Percentiles rank a stretch among this genome's conserved stretches.
phyloP scores from a whole-genome alignment of 2,329 filamentous ascomycete species.

The Penicillium decumbens region DNA sequence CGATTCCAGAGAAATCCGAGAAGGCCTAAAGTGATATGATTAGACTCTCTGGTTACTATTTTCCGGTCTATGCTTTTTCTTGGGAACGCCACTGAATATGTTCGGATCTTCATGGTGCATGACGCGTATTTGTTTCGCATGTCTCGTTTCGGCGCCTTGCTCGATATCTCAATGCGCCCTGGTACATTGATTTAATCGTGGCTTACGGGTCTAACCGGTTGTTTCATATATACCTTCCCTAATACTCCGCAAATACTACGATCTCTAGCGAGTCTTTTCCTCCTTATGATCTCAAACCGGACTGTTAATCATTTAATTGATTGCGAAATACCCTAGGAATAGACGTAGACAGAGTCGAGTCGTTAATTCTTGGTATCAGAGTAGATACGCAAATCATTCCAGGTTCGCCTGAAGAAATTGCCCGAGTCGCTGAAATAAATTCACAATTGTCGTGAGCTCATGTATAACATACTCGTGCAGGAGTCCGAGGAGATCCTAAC shows the following conservation, averaged over 20 bases:
- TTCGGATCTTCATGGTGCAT: background rate
- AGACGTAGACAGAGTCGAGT: background rate
- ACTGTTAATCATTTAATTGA: background rate
- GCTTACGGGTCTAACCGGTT: background rate
- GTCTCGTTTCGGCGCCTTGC: background rate
- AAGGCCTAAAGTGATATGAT: background rate
- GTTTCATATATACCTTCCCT: slow-evolving; percentile 6
- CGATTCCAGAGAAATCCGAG: slow-evolving; percentile 14
- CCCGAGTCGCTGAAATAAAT: background rate
- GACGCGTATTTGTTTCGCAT: background rate
- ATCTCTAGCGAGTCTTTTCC: background rate
- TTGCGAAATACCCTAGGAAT: background rate
- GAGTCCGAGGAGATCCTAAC: no score
- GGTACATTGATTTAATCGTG: background rate
- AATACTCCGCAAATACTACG: slow-evolving; percentile 5
- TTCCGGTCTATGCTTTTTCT: background rate
- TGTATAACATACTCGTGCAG: slow-evolving; percentile 1
- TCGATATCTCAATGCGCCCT: background rate
- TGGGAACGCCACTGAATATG: background rate
- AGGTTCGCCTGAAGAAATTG: background rate
- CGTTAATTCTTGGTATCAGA: no score
- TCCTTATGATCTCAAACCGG: background rate
- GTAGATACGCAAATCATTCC: background rate
- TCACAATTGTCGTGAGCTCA: slow-evolving; percentile 7
- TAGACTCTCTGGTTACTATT: background rate